Evolutionary conservation across 2,329 filamentous ascomycete species (phyloP), one percentile per base, ranked within the genome.

Genomic region (Paracoccidioides lutzii): DNA sequence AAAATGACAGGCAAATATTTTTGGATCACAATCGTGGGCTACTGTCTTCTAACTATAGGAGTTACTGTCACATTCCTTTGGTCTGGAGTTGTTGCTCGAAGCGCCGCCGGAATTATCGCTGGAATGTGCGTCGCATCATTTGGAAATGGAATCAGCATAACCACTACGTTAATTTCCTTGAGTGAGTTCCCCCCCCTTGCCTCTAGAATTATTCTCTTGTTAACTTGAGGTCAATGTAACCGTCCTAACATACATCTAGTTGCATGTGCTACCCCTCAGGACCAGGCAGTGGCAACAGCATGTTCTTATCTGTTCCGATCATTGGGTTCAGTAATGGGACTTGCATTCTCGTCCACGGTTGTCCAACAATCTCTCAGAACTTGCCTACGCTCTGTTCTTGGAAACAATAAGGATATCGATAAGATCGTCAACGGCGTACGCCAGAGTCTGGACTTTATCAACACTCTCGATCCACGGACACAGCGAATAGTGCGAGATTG

Each of bases 231-330:
- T 7, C 4, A 4, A 30, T 2, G 33, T 40, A 9, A 14, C 32
- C 7, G 7, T 41, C n/a, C 40, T 45, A 33, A 55, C 33, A 22
- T 35, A 14, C 32, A 41, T 38, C 22, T 55, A 76, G 81, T 90
- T 59, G 82, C 86, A 37, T 88, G 89, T 64, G 80, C 84, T 0
- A 72, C 79, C 0, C 74, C 76, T 3, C 76, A 81, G 45, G 87
- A 90, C 61, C 82, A 86, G 59, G 86, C 88, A 1, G 80, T 90
- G 1, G 85, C 83, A 3, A 86, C 87, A 14, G 87, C 88, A 6
- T 89, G 85, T 67, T 87, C 83, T 22, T 91, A 91, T 69, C 80
- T 91, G 30, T 91, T 91, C 75, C 82, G 87, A 42, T 85, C 84
- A 1, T 75, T 90, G 0, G 88, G 81, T 9, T 79, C 76, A 14